These are phyloP conservation scores for Saccharomyces hybrid DNA, from an alignment of 1,139 yeast genomes.

Conservation along the genomic window DNA sequence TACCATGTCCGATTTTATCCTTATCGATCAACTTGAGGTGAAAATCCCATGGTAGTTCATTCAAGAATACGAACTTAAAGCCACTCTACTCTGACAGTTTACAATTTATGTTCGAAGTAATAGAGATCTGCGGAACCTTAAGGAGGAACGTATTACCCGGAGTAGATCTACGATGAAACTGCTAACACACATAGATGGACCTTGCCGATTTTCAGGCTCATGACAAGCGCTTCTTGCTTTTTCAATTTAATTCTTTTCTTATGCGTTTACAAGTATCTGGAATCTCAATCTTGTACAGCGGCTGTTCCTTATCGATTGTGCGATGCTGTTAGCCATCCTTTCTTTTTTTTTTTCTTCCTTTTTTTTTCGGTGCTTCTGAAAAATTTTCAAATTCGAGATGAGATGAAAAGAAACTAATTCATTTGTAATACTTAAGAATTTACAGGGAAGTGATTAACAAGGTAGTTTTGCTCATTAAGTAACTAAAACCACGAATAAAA, in stretches of 20 bases:
- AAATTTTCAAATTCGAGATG: conserved; percentile 12
- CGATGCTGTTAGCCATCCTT: not conserved
- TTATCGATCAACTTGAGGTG: too few species aligned
- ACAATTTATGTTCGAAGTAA: not conserved
- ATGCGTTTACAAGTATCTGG: not conserved
- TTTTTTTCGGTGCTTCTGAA: conserved; percentile 2
- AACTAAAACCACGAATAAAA: not conserved
- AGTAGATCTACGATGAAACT: not conserved
- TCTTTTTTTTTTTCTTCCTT: not conserved
- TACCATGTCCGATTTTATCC: too few species aligned
- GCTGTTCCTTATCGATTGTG: not conserved
- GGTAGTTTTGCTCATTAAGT: not conserved
- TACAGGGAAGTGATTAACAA: not conserved
- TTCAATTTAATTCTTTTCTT: too few species aligned
- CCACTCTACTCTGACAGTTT: too few species aligned
- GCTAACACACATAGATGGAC: not conserved
- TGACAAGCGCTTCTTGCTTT: not conserved
- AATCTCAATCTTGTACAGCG: too few species aligned
- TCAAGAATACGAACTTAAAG: too few species aligned
- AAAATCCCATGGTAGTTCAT: too few species aligned
- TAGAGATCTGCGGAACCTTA: too few species aligned
- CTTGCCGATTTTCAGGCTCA: not conserved
- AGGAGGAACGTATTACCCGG: not conserved
- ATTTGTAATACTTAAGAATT: not conserved
- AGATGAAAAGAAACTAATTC: conserved; percentile 15